These are phyloP conservation scores for Ensete glaucum DNA, from an alignment of 176 grass and related monocot genomes.

Conservation along the genomic window DNA sequence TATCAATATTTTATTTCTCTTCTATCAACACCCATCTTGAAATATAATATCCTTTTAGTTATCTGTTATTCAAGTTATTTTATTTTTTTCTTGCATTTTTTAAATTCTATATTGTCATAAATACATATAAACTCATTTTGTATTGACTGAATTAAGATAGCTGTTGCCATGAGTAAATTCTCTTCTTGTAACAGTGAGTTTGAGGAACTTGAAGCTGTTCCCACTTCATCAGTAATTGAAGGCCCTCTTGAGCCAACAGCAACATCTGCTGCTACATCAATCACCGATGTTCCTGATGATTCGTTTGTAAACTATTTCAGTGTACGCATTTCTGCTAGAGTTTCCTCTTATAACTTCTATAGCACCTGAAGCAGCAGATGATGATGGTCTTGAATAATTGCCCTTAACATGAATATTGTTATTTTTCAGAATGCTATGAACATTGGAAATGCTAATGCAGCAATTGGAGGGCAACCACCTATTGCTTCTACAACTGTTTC, in stretches of 20 bases:
- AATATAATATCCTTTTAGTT: too few relatives aligned
- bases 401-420: background rate
- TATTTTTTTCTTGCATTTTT: too few relatives aligned
- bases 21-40: too few relatives aligned
- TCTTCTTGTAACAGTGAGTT: constrained; percentile 7
- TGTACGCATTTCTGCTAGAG: background rate
- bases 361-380: background rate
- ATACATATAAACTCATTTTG: background rate
- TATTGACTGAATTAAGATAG: background rate
- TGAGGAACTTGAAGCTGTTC: constrained; percentile 19
- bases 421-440: constrained; percentile 15
- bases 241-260: constrained; percentile 10
- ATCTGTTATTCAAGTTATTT: background rate
- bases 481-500: background rate
- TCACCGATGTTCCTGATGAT: constrained; percentile 16
- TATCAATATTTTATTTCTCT: too few relatives aligned
- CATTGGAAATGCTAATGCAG: constrained; percentile 11
- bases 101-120: too few relatives aligned
- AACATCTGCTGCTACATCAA: constrained; percentile 2
- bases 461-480: background rate
- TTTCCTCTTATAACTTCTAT: background rate
- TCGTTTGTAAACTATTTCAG: constrained; percentile 22
- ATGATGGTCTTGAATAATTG: background rate
- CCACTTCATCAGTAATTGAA: constrained; percentile 17
- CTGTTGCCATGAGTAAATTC: background rate